A percentile compares a stretch with the other conserved stretches of the same genome.
Evolutionary conservation across 306 rosid species (phyloP).

Genomic region (Cucurbita ficifolia): DNA sequence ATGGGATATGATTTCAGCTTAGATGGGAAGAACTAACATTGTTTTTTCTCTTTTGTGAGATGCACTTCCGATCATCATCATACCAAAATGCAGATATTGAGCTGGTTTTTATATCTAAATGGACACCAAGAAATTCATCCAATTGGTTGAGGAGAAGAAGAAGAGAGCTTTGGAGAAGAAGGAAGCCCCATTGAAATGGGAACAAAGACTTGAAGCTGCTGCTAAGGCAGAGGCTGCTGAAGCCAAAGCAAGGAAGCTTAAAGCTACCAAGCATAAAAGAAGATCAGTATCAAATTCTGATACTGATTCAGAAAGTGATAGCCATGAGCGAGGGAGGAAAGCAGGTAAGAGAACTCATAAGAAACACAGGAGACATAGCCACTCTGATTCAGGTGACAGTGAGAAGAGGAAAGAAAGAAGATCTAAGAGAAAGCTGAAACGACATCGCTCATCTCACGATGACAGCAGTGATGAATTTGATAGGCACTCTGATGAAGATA

Average conservation of each 20-base stretch:
- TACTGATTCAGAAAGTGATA: slow-evolving; percentile 30
- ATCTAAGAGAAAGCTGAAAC: slow-evolving; percentile 38
- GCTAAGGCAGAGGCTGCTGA: slow-evolving; percentile 60
- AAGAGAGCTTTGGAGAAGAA: slow-evolving; percentile 77
- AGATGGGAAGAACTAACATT: slow-evolving; percentile 57
- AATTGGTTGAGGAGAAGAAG: slow-evolving; percentile 89
- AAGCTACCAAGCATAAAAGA: slow-evolving; percentile 50
- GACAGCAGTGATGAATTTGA: slow-evolving; percentile 34
- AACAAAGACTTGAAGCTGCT: slow-evolving; percentile 86
- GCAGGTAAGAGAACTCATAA: slow-evolving; percentile 39
- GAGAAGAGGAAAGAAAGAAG: slow-evolving; percentile 49
- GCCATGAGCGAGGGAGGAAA: slow-evolving; percentile 30
- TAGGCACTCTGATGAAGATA: slow-evolving; percentile 34
- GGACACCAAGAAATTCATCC: slow-evolving; percentile 78
- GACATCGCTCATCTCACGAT: slow-evolving; percentile 31
- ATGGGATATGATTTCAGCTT: not conserved
- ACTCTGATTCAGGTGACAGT: slow-evolving; percentile 37
- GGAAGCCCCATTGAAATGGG: slow-evolving; percentile 95
- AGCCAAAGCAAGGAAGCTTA: slow-evolving; percentile 50
- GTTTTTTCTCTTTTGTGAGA: slow-evolving; percentile 98
- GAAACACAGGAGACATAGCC: slow-evolving; percentile 53
- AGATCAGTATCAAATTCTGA: slow-evolving; percentile 35
- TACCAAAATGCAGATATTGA: slow-evolving; percentile 70
- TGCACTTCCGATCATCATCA: slow-evolving; percentile 86
- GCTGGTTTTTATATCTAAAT: slow-evolving; percentile 45